phyloP scores from a whole-genome alignment of 805 yeast genomes.

The Cyberlindnera saturnus region DNA sequence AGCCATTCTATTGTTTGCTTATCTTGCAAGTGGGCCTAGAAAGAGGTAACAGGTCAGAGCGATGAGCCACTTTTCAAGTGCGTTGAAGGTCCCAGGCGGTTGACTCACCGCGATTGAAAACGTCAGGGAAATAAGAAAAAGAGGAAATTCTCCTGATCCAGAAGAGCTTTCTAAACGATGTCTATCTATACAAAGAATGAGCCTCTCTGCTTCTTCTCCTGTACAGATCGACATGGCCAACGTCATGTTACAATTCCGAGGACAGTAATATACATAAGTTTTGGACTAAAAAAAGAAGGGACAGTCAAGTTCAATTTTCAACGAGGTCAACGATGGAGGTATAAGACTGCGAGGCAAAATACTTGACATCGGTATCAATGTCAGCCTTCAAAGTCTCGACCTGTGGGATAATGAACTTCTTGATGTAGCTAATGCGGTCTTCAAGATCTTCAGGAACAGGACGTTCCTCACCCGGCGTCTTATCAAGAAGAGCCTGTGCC shows the following conservation, averaged over 20 bases:
- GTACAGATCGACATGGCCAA: no score
- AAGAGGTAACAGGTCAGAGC: no score
- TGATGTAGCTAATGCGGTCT: constrained; percentile 30
- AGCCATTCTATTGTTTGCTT: constrained; percentile 11
- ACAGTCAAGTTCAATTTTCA: neutral
- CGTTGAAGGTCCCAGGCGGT: no score
- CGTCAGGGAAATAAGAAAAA: no score
- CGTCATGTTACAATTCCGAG: no score
- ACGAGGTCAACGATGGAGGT: constrained; percentile 20
- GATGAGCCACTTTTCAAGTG: no score
- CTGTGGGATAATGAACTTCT: constrained; percentile 51
- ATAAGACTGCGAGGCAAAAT: constrained; percentile 67
- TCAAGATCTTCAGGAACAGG: constrained; percentile 8
- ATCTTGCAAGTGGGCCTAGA: neutral
- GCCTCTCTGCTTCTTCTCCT: no score
- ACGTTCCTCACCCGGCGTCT: constrained; percentile 17
- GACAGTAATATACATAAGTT: no score
- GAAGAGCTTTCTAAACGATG: no score
- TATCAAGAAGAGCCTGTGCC: constrained; percentile 42
- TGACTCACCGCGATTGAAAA: neutral
- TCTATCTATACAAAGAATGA: no score
- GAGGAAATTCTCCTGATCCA: no score
- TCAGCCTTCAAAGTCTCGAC: constrained; percentile 64
- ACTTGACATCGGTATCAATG: constrained; percentile 84
- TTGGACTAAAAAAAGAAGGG: neutral